phyloP scores from a whole-genome alignment of 768 basidiomycete species.

The Lactarius psammicola region DNA sequence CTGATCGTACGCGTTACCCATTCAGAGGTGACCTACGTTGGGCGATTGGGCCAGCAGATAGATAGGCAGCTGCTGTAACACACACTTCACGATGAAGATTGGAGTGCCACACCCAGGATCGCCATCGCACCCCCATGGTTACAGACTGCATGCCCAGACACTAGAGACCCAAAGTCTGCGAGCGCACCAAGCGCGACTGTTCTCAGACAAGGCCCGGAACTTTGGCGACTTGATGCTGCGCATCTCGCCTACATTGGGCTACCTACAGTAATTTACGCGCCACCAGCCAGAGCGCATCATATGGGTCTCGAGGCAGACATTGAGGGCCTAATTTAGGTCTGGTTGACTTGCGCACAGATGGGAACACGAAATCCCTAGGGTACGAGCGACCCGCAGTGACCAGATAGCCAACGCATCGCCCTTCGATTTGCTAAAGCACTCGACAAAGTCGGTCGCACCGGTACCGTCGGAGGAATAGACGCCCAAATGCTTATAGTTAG shows the following conservation, averaged over 20 bases:
- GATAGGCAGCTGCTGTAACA: constrained; percentile 52
- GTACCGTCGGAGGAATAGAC: no score
- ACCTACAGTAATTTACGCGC: constrained; percentile 3
- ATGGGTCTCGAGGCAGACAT: constrained; percentile 37
- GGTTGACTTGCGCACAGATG: constrained; percentile 36
- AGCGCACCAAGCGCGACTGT: constrained; percentile 19
- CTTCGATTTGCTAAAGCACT: constrained; percentile 28
- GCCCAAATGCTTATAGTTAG: no score
- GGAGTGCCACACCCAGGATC: constrained; percentile 30
- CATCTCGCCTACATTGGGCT: constrained; percentile 32
- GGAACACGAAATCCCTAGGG: constrained; percentile 32
- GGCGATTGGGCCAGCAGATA: no score
- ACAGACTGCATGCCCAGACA: constrained; percentile 38
- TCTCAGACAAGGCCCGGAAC: constrained; percentile 1
- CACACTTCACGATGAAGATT: constrained; percentile 36
- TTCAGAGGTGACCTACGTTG: no score
- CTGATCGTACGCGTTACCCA: constrained; percentile 35
- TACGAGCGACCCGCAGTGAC: constrained; percentile 18
- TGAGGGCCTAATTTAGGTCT: constrained; percentile 32
- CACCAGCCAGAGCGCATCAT: background rate
- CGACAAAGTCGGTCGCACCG: constrained; percentile 27
- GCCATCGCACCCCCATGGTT: constrained; percentile 34
- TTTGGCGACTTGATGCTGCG: constrained; percentile 32
- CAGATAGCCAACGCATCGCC: constrained; percentile 39
- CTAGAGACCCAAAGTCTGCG: constrained; percentile 35